A percentile compares a stretch with the other conserved stretches of the same genome.
phyloP scores from a whole-genome alignment of 148 eudicot species.

The Cornus florida region DNA sequence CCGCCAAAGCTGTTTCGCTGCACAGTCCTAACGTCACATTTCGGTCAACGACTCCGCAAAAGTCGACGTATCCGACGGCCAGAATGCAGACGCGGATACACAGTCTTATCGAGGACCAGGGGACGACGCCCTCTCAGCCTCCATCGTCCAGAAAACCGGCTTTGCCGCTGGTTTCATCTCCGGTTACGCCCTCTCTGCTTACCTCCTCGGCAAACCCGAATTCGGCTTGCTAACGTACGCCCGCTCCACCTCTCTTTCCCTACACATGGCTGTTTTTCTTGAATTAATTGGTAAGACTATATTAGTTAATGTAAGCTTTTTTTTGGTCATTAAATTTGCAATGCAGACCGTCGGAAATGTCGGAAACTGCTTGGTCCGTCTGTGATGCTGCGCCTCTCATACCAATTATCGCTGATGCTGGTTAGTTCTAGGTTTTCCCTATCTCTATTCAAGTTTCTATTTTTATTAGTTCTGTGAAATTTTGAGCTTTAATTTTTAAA shows the following conservation, averaged over 20 bases:
- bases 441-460: too few species aligned
- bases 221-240: slow-evolving; percentile 2
- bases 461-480: too few species aligned
- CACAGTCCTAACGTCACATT: too few species aligned
- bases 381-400: slow-evolving; percentile 15
- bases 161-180: slow-evolving; percentile 8
- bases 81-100: slow-evolving; percentile 11
- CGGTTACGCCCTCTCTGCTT: slow-evolving; percentile 11
- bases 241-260: neutral
- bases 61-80: neutral
- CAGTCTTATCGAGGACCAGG: slow-evolving; percentile 7
- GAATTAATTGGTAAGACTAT: neutral
- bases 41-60: neutral
- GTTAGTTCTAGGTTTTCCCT: too few species aligned
- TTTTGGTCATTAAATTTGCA: neutral
- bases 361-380: slow-evolving; percentile 23
- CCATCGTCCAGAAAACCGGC: slow-evolving; percentile 6
- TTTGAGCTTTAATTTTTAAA: too few species aligned
- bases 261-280: neutral
- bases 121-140: slow-evolving; percentile 6
- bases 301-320: neutral
- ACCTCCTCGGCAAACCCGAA: slow-evolving; percentile 9
- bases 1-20: too few species aligned
- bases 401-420: too few species aligned
- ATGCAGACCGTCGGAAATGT: slow-evolving; percentile 32